phyloP scores from a whole-genome alignment of 2,329 filamentous ascomycete genomes.

The Akanthomyces muscarius region DNA sequence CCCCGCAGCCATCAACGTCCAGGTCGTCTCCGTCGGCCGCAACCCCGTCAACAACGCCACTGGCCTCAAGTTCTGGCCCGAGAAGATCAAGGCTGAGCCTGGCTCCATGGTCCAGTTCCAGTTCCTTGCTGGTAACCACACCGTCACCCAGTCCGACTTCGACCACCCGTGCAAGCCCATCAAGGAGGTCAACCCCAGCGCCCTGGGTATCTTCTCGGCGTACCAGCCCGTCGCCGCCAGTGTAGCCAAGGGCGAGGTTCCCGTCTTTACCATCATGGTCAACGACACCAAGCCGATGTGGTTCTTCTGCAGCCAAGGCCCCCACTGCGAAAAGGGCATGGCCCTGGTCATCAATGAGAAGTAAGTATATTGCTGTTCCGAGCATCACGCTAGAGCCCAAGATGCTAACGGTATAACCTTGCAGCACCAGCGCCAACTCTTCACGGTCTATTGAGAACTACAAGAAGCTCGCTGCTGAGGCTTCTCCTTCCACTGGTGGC shows the following conservation, averaged over 20 bases:
- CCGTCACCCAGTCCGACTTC: constrained; percentile 73
- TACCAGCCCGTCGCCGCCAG: constrained; percentile 60
- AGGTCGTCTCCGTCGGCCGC: constrained; percentile 62
- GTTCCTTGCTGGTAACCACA: constrained; percentile 68
- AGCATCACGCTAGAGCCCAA: background rate
- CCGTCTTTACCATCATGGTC: constrained; percentile 68
- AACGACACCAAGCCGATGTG: constrained; percentile 68
- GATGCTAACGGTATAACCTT: constrained; percentile 24
- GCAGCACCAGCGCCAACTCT: constrained; percentile 44
- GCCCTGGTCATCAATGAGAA: constrained; percentile 72
- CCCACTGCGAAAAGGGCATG: constrained; percentile 74
- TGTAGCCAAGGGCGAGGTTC: constrained; percentile 45
- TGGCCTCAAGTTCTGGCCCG: constrained; percentile 58
- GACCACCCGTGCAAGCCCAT: constrained; percentile 66
- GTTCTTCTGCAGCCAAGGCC: constrained; percentile 72
- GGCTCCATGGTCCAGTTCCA: constrained; percentile 66
- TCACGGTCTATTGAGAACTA: constrained; percentile 49
- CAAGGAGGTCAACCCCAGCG: constrained; percentile 45
- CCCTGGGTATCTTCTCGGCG: constrained; percentile 61
- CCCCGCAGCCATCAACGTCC: constrained; percentile 40
- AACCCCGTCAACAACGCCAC: constrained; percentile 45
- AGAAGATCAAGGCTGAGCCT: constrained; percentile 57
- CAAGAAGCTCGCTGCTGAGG: constrained; percentile 36
- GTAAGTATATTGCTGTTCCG: constrained; percentile 40
- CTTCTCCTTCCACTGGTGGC: constrained; percentile 19